Conservation (phyloP, 148 eudicot genomes). For the Rhododendron henanense region DNA sequence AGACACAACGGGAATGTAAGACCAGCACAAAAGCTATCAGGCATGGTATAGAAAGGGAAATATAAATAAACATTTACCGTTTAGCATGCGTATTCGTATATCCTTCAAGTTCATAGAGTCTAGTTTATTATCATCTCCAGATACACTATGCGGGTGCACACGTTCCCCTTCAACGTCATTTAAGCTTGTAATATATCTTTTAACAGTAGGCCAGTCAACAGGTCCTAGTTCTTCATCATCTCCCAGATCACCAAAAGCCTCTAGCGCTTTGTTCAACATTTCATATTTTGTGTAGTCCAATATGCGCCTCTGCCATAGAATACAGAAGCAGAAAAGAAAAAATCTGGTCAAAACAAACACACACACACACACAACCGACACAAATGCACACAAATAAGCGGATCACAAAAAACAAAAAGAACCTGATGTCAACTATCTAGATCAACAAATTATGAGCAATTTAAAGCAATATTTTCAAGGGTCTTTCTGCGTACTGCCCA, state of each 20-base stretch:
- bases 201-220: slow-evolving; percentile 91
- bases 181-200: slow-evolving; percentile 63
- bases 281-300: slow-evolving; percentile 79
- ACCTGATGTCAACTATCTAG: background rate
- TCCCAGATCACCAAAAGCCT: slow-evolving; percentile 84
- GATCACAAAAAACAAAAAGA: background rate
- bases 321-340: background rate
- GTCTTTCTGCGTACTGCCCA: background rate
- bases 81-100: slow-evolving; percentile 75
- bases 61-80: slow-evolving; percentile 41
- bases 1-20: background rate
- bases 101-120: slow-evolving; percentile 67
- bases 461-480: background rate
- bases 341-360: background rate
- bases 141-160: slow-evolving; percentile 58
- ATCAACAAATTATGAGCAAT: background rate
- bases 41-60: background rate
- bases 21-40: background rate
- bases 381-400: background rate
- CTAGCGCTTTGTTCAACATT: slow-evolving; percentile 83
- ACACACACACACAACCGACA: background rate
- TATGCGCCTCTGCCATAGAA: slow-evolving; percentile 65
- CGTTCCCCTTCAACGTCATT: slow-evolving; percentile 61
- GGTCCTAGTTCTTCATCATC: slow-evolving; percentile 98
- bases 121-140: slow-evolving; percentile 36